Percentiles rank a stretch among this genome's conserved stretches.
These are phyloP conservation scores for Hyaloperonospora brassicae DNA, from an alignment of 352 stramenopile genomes.

Conservation along the genomic window DNA sequence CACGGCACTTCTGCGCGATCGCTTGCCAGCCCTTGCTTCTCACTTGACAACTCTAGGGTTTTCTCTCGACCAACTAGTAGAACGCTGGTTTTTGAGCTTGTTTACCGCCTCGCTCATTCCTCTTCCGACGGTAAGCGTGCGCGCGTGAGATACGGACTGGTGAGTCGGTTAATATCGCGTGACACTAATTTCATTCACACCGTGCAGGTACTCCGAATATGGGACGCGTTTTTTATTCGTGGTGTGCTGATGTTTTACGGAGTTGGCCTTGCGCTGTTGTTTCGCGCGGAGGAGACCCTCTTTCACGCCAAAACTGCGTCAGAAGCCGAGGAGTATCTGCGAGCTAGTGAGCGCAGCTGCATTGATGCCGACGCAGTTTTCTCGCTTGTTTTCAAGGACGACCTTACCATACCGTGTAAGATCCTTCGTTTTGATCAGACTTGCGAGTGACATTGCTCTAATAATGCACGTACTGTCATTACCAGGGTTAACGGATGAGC, in stretches of 20 bases:
- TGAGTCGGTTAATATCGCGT: not conserved
- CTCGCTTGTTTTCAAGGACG: constrained; percentile 66
- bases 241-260: constrained; percentile 65
- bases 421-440: not conserved
- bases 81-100: constrained; percentile 70
- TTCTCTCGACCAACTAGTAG: constrained; percentile 41
- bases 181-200: constrained; percentile 1
- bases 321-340: constrained; percentile 48
- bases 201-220: constrained; percentile 56
- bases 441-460: too few species aligned
- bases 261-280: constrained; percentile 55
- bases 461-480: not conserved
- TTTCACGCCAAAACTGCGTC: constrained; percentile 46
- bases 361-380: constrained; percentile 71
- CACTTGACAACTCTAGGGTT: constrained; percentile 50
- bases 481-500: constrained; percentile 55
- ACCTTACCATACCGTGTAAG: constrained; percentile 72
- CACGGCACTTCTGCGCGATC: constrained; percentile 39
- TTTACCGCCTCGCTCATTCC: constrained; percentile 63
- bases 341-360: constrained; percentile 43
- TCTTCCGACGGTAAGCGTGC: constrained; percentile 46
- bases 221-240: constrained; percentile 72
- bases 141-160: not conserved
- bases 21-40: constrained; percentile 39
- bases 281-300: constrained; percentile 56